Evolutionary conservation across 306 rosid genomes (phyloP), one percentile per base, ranked within the genome.

Genomic region (Alnus glutinosa): DNA sequence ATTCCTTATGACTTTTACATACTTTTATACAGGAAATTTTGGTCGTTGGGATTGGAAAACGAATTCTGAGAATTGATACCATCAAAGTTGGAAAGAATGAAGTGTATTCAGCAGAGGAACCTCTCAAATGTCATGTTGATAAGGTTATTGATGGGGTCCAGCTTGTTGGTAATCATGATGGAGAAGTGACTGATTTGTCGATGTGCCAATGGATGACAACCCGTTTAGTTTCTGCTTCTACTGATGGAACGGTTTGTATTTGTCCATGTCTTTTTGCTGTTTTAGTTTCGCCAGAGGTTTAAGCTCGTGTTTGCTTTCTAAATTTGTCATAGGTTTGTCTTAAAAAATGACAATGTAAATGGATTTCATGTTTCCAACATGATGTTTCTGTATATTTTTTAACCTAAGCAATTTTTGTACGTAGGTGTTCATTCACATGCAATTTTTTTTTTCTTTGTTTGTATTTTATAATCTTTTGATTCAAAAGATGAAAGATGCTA

Each of bases 181-280:
- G 87, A 73, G 98, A 96, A 87, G 95, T 96, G 86, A 96, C 97
- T 62, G 97, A 92, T 85, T 85, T 96, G 83, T 96, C 99, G 71
- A 96, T 93, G 98, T 91, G 99, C 87, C 99, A 96, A 77, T 96
- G 99, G 99, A 96, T 96, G 99, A 92, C 91, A 76, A 93, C 92
- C 76, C 94, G 98, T 71, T 80, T 96, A 87, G 97, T 93, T 79
- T 96, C 99, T 79, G 94, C 97, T 54, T 96, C 99, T 74, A 83
- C 88, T 83, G 99, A 96, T 88, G 99, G 99, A 85, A 93, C 89
- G 87, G 99, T 96, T 74, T 63, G 98, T 87, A 70, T 79, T 57
- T 77, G 32, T 52, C 74, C 67, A 50, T 71, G 46, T 23, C 74
- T 39, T 70, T 81, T 67, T 59, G 47, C 74, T 69, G 39, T 7